Conservation (phyloP, 208 protist species). For the Naegleria gruberi region DNA sequence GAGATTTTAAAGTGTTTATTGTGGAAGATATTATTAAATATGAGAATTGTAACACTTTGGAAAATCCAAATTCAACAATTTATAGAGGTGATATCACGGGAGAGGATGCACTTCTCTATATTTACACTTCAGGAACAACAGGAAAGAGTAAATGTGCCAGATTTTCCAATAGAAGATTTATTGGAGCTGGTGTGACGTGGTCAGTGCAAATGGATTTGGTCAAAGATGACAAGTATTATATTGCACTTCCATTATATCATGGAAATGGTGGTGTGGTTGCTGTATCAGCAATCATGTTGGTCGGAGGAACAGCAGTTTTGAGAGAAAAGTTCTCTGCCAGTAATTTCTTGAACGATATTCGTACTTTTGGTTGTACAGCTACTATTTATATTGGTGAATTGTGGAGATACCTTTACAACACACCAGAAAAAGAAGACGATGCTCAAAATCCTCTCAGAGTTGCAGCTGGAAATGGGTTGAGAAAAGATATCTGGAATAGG, state of each 20-base stretch:
- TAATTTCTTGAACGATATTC: conserved; percentile 54
- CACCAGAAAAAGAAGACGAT: conserved; percentile 28
- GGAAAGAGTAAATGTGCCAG: conserved; percentile 65
- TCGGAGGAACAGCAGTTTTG: conserved; percentile 47
- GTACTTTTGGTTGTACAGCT: conserved; percentile 57
- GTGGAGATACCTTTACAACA: conserved; percentile 52
- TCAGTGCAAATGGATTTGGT: conserved; percentile 16
- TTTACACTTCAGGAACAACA: conserved; percentile 75
- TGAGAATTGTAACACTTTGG: not conserved
- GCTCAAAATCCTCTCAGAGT: conserved; percentile 51
- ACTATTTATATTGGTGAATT: conserved; percentile 82
- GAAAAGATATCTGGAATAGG: conserved; percentile 65
- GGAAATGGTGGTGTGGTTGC: conserved; percentile 54
- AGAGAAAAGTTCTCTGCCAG: conserved; percentile 57
- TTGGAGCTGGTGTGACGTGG: conserved; percentile 3
- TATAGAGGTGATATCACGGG: not conserved
- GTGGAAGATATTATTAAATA: not conserved
- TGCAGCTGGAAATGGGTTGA: conserved; percentile 73
- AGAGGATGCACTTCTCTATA: conserved; percentile 38
- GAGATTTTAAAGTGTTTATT: conserved; percentile 18
- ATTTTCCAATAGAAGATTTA: conserved; percentile 55
- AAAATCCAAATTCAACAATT: not conserved
- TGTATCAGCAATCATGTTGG: conserved; percentile 17
- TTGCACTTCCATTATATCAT: conserved; percentile 68
- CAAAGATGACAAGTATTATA: conserved; percentile 55